A percentile compares a stretch with the other conserved stretches of the same genome.
These are phyloP conservation scores for Fusarium proliferatum DNA, from an alignment of 2,329 filamentous ascomycete genomes.

Conservation along the genomic window DNA sequence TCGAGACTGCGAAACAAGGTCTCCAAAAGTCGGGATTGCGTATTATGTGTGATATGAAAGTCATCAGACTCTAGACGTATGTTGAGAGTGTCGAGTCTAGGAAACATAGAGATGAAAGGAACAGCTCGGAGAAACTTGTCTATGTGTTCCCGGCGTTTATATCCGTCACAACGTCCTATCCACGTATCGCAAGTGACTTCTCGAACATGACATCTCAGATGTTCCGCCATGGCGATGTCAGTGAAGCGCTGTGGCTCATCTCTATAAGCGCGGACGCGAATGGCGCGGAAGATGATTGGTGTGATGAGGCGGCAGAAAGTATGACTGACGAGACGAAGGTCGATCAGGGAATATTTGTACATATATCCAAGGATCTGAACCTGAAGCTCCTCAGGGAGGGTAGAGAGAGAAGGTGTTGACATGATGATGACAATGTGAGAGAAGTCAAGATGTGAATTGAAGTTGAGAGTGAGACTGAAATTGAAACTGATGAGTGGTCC, in stretches of 20 bases:
- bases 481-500: background rate
- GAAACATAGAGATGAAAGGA: background rate
- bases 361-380: background rate
- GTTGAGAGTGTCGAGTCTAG: slow-evolving; percentile 7
- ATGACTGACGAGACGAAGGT: background rate
- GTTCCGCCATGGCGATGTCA: background rate
- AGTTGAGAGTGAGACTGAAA: background rate
- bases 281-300: background rate
- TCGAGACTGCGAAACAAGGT: slow-evolving; percentile 19
- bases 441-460: background rate
- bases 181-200: slow-evolving; percentile 19
- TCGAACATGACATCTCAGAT: background rate
- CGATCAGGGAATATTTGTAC: background rate
- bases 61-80: background rate
- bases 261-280: slow-evolving; percentile 1
- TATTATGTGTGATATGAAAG: background rate
- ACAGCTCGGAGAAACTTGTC: slow-evolving; percentile 6
- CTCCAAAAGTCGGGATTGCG: background rate
- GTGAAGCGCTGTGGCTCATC: background rate
- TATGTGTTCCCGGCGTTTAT: background rate
- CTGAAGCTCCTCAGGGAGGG: background rate
- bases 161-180: no score
- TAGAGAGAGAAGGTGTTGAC: background rate
- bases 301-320: background rate
- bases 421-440: background rate